Base-by-base conservation (phyloP, 2,329 filamentous ascomycete genomes). In the Torrubiella hemipterigena region DNA sequence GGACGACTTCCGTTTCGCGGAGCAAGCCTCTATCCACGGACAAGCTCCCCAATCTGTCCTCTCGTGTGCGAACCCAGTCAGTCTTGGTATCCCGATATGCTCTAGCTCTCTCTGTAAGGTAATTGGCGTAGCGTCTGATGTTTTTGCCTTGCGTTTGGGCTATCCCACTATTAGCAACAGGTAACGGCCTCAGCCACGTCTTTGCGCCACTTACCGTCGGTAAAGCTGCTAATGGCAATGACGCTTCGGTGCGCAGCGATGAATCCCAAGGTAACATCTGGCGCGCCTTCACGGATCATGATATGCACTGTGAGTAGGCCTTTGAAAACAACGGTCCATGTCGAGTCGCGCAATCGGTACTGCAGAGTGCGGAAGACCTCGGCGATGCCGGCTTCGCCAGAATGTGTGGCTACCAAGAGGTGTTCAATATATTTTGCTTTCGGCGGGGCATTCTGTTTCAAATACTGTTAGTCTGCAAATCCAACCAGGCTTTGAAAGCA, bases 251-350 rank as follows among this genome's bases (percentile, higher is more conserved):
- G 81, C 43, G 81, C 79, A 26, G 87, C 71, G 20, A 98, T 71
- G 48, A 84, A 95, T 38, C 76, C 71, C 42, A 98, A 66, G 3
- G 91, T 94, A 29, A 86, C 81, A 52, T 96, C 85, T 20, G 80
- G 77, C 41, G 87, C 80, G 32, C 91, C 91, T 61, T 98, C 91
- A 44, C 91, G 76, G 52, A 98, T 91, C 91, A 98, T 96, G 38
- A 96, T 65, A 55, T 98, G 91, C 28, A 93, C 77, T 29, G 93
- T 91, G 47, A 96, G 94, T 43, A 98, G 67, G 46, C 85, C 80
- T 65, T 98, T 98, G 77, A 95, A 94, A 42, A 94, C 89, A 35
- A 96, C 86, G n/a, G 91, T 98, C 91, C 91, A 98, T 67, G 91
- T 94, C 44, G 89, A 89, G 55, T 98, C 91, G 52, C 86, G 80